Percentiles rank a stretch among this genome's conserved stretches.
These are phyloP conservation scores for Linaria vulgaris DNA, from an alignment of 257 asterid species.

Conservation along the genomic window DNA sequence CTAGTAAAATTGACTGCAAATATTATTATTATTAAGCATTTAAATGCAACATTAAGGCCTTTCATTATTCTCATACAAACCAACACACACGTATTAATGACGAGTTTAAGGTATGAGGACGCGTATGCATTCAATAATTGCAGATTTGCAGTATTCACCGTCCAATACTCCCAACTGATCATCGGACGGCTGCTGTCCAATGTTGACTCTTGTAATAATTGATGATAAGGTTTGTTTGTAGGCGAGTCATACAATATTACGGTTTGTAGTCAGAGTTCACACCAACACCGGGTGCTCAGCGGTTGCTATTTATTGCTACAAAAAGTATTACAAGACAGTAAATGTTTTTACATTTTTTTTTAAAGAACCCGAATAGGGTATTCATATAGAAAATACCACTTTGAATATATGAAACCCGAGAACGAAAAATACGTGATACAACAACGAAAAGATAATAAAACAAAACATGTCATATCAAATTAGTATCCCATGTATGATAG, in stretches of 20 bases:
- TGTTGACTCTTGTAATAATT: constrained; percentile 20
- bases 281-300: constrained; percentile 10
- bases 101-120: constrained; percentile 12
- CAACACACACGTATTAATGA: constrained; percentile 3
- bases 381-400: no score
- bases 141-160: constrained; percentile 15
- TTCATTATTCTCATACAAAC: not conserved
- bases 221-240: not conserved
- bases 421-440: no score
- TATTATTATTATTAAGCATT: not conserved
- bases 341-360: no score
- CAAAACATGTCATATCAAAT: no score
- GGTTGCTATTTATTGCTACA: constrained; percentile 17
- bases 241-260: no score
- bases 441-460: no score
- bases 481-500: no score
- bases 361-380: no score
- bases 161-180: not conserved
- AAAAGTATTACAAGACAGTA: not conserved
- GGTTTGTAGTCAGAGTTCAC: constrained; percentile 23
- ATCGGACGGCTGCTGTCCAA: constrained; percentile 30
- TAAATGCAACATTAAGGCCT: not conserved
- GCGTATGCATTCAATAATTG: constrained; percentile 16
- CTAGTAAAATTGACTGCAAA: not conserved
- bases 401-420: no score